Conservation (phyloP, 2,329 filamentous ascomycete genomes). For the Fusarium keratoplasticum region DNA sequence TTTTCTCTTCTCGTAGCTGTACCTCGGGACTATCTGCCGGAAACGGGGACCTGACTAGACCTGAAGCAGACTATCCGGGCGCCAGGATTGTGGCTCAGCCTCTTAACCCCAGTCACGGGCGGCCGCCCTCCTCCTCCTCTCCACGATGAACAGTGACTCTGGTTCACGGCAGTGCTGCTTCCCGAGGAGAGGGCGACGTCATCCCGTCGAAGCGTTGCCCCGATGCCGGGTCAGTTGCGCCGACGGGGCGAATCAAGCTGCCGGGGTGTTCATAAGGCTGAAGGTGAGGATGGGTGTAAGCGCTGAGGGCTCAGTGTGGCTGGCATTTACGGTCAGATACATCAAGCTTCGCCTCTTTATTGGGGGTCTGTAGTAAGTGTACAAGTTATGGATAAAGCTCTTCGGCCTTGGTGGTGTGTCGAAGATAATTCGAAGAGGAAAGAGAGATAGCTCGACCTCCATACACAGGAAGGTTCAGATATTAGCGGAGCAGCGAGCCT, state of each 20-base stretch:
- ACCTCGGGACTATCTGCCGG: background rate
- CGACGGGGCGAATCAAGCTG: background rate
- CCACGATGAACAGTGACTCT: background rate
- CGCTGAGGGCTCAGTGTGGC: background rate
- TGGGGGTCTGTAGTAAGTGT: background rate
- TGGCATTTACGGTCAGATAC: background rate
- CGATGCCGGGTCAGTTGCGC: background rate
- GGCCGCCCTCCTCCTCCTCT: background rate
- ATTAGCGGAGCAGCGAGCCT: background rate
- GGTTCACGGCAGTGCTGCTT: background rate
- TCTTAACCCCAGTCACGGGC: background rate
- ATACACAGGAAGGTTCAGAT: background rate
- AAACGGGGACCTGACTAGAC: background rate
- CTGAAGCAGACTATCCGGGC: background rate
- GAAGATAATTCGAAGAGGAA: background rate
- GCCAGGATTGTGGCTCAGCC: background rate
- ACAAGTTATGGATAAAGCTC: background rate
- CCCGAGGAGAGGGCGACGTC: background rate
- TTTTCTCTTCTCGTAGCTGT: background rate
- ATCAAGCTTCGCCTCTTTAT: background rate
- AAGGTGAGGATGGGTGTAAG: background rate
- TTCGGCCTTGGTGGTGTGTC: background rate
- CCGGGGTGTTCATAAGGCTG: background rate
- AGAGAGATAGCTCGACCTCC: background rate
- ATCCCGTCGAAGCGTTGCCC: background rate